Evolutionary conservation across 306 rosid genomes (phyloP), one percentile per base, ranked within the genome.

Genomic region (Cicer bijugum): DNA sequence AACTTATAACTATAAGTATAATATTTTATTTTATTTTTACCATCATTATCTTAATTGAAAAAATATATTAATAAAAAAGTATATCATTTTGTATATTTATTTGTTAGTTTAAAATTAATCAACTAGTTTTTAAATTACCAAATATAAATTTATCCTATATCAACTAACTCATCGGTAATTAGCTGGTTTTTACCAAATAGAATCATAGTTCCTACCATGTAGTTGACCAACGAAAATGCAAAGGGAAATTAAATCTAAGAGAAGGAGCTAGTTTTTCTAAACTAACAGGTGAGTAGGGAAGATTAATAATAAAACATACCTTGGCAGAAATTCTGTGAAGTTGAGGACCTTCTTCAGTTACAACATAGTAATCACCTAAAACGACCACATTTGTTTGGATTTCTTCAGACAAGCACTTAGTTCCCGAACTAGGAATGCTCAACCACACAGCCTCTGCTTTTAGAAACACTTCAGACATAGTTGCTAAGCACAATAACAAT

Each of bases 351-450:
- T 72, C 71, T 4, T 47, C 78, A 23, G 39, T 4, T 1, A 82
- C 40, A 42, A 76, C 84, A 63, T 82, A 80, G 76, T 85, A 85
- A 79, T 85, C 86, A 15, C 82, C 88, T 77, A 85, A 79, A 68
- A 85, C 88, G 12, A 85, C 86, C 0, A 82, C 76, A 69, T 76
- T 33, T 10, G 69, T 8, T 12, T 85, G 88, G 64, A 85, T 85
- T 28, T 82, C 84, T 84, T 85, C 88, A 1, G 88, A 85, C 7
- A 85, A 63, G 47, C 88, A 85, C 74, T 85, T 85, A 1, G 88
- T 79, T 8, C 88, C 86, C 19, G 88, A 75, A 71, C 17, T 79
- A 7, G 86, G 88, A 40, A 85, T 20, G 35, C 50, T 76, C 0
- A 85, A 35, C 88, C 86, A 82, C 6, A 85, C n/a, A 7, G 86